Conservation (phyloP, 768 basidiomycete species). For the Tylopilus rubrobrunneus region DNA sequence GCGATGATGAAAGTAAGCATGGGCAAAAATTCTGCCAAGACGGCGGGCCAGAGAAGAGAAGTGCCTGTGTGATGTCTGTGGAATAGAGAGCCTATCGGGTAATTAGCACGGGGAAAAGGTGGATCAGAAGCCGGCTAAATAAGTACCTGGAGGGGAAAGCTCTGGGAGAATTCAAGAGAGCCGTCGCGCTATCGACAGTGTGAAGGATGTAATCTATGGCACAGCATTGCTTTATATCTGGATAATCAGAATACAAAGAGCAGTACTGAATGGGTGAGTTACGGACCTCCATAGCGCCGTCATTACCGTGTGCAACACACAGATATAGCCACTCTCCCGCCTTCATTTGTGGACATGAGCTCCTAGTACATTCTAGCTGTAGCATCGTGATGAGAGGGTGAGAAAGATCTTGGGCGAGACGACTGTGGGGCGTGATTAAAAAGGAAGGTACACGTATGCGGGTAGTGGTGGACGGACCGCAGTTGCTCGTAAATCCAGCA, state of each 20-base stretch:
- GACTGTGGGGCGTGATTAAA: constrained; percentile 40
- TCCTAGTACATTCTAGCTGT: constrained; percentile 82
- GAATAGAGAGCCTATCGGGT: constrained; percentile 67
- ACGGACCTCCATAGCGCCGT: constrained; percentile 79
- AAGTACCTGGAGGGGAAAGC: constrained; percentile 87
- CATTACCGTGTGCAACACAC: constrained; percentile 91
- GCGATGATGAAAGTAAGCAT: constrained; percentile 94
- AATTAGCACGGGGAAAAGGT: constrained; percentile 20
- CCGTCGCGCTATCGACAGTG: constrained; percentile 90
- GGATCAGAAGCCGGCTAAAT: constrained; percentile 13
- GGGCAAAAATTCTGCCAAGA: constrained; percentile 91
- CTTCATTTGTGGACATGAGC: constrained; percentile 95
- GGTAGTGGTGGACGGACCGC: constrained; percentile 33
- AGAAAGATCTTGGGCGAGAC: constrained; percentile 82
- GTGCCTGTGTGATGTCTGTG: constrained; percentile 76
- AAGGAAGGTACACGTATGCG: not conserved
- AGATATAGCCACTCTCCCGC: constrained; percentile 98
- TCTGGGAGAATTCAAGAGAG: constrained; percentile 83
- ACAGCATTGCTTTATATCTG: constrained; percentile 71
- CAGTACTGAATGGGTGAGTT: not conserved
- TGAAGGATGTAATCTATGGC: constrained; percentile 96
- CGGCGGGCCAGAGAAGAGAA: constrained; percentile 88
- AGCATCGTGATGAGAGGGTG: constrained; percentile 82
- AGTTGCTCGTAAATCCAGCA: constrained; percentile 82
- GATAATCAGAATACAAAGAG: constrained; percentile 15